phyloP scores from a whole-genome alignment of 176 grass and related monocot species.

The Olyra latifolia region DNA sequence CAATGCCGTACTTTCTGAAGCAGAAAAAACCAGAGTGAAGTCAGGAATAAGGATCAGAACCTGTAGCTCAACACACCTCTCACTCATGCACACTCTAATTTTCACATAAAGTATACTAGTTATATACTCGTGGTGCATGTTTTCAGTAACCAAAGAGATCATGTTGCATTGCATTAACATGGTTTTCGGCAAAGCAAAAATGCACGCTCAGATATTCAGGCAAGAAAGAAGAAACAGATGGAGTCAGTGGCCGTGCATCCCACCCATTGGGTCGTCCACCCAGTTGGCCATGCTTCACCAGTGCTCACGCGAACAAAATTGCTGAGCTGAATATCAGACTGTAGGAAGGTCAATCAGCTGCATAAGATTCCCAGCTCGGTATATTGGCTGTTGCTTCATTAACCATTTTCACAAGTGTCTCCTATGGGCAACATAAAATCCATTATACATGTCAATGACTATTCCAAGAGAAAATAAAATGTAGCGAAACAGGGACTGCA shows the following conservation, averaged over 20 bases:
- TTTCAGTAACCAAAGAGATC: not conserved
- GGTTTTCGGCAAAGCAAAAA: not conserved
- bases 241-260: not conserved
- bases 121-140: not conserved
- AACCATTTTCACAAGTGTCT: slow-evolving; percentile 92
- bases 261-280: not conserved
- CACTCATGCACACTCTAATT: not conserved
- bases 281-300: not conserved
- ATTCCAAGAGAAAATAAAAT: not conserved
- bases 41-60: not conserved
- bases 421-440: slow-evolving; percentile 37
- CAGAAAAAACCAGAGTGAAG: not conserved
- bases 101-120: not conserved
- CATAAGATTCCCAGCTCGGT: slow-evolving; percentile 66
- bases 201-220: not conserved
- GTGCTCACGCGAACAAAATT: not conserved
- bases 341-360: slow-evolving; percentile 20
- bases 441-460: not conserved
- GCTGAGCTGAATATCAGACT: not conserved
- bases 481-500: not conserved
- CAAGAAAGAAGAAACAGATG: not conserved
- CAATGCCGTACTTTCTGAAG: not conserved
- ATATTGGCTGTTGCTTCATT: slow-evolving; percentile 86
- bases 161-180: not conserved
- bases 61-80: not conserved